Percentiles rank a stretch among this genome's conserved stretches.
These are phyloP conservation scores for Ambrosia artemisiifolia DNA, from an alignment of 129 eudicot species.

Conservation along the genomic window DNA sequence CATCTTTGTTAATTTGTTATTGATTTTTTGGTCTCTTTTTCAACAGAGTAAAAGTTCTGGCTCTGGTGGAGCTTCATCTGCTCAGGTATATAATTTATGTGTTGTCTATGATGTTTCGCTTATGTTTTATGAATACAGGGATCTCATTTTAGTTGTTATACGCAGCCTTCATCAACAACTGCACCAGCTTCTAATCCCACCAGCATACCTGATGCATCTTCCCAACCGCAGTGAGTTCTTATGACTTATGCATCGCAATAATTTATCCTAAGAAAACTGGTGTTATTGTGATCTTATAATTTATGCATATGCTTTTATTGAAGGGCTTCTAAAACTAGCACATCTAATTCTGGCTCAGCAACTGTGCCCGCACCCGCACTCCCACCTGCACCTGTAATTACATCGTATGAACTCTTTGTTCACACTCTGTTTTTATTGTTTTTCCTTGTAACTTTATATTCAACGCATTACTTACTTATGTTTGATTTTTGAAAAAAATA, in stretches of 20 bases:
- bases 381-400: constrained; percentile 29
- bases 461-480: not conserved
- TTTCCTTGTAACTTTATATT: not conserved
- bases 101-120: not conserved
- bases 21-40: not conserved
- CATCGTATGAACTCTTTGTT: constrained; percentile 33
- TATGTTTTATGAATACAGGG: not conserved
- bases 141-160: constrained; percentile 21
- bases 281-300: constrained; percentile 3
- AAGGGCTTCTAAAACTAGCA: constrained; percentile 47
- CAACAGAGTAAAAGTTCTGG: constrained; percentile 58
- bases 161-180: constrained; percentile 55
- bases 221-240: constrained; percentile 49
- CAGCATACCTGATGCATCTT: constrained; percentile 37
- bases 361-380: constrained; percentile 25
- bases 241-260: not conserved
- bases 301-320: constrained; percentile 9
- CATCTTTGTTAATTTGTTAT: not conserved
- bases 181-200: constrained; percentile 44
- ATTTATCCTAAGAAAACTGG: not conserved
- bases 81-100: constrained; percentile 52
- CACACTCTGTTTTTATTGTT: not conserved
- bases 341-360: constrained; percentile 44
- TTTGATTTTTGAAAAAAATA: not conserved
- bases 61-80: constrained; percentile 61